A percentile compares a stretch with the other conserved stretches of the same genome.
phyloP scores from a whole-genome alignment of 345 rosid genomes.

The Corymbia maculata region DNA sequence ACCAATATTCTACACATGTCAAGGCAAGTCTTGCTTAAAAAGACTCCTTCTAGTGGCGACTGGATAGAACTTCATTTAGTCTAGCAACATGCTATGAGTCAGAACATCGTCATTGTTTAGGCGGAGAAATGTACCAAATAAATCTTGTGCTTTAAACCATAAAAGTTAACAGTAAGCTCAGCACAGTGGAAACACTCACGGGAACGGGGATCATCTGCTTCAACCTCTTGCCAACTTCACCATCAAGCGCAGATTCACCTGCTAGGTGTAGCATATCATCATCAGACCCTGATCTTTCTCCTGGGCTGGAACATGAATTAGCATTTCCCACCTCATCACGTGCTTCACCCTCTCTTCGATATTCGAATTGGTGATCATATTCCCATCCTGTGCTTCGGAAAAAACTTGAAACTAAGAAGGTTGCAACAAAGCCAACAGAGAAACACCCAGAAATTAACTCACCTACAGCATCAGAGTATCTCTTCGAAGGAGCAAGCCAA shows the following conservation, averaged over 20 bases:
- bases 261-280: conserved; percentile 36
- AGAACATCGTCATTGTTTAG: background rate
- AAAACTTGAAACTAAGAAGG: background rate
- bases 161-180: background rate
- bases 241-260: conserved; percentile 56
- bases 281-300: conserved; percentile 6
- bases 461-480: conserved; percentile 7
- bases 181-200: conserved; percentile 26
- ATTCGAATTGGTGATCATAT: background rate
- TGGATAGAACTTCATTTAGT: background rate
- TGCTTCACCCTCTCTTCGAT: conserved; percentile 12
- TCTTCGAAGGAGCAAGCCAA: conserved; percentile 35
- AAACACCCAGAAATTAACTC: background rate
- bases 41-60: background rate
- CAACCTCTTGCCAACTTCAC: conserved; percentile 63
- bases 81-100: background rate
- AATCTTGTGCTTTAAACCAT: background rate
- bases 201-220: conserved; percentile 65
- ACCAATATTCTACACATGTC: background rate
- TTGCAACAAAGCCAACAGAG: background rate
- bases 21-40: background rate
- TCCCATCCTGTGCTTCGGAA: background rate
- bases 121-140: background rate
- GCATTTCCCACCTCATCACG: background rate
- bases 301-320: conserved; percentile 8